Percentiles rank a stretch among this genome's conserved stretches.
Evolutionary conservation across 2,329 filamentous ascomycete genomes (phyloP).

Genomic region (Colletotrichum cordylinicola): DNA sequence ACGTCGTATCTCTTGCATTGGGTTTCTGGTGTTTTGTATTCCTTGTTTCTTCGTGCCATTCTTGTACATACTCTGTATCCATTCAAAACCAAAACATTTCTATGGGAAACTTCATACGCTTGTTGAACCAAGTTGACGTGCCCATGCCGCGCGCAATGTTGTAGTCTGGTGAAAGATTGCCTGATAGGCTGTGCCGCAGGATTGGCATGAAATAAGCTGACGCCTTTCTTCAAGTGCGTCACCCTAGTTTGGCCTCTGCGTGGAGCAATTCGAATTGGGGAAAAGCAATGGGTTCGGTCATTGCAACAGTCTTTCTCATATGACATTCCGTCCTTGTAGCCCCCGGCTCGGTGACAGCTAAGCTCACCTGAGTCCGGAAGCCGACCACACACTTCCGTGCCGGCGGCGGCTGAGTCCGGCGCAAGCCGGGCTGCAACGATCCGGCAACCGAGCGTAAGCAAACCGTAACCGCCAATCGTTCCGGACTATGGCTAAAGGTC

Average conservation of each 20-base stretch:
- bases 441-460: neutral
- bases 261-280: too few relatives aligned
- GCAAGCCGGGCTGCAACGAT: neutral
- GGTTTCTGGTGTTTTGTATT: constrained; percentile 1
- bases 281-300: too few relatives aligned
- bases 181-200: too few relatives aligned
- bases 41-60: neutral
- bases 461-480: neutral
- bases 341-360: too few relatives aligned
- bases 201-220: too few relatives aligned
- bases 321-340: too few relatives aligned
- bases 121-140: neutral
- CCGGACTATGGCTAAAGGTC: neutral
- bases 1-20: neutral
- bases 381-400: neutral
- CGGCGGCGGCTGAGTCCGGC: neutral
- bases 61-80: constrained; percentile 16
- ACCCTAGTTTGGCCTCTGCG: too few relatives aligned
- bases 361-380: too few relatives aligned
- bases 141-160: neutral
- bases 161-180: rapidly evolving
- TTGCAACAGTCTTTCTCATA: too few relatives aligned
- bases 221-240: too few relatives aligned
- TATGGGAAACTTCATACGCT: neutral
- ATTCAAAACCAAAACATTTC: neutral